phyloP scores from a whole-genome alignment of 208 protist genomes.

The Histomonas meleagridis region DNA sequence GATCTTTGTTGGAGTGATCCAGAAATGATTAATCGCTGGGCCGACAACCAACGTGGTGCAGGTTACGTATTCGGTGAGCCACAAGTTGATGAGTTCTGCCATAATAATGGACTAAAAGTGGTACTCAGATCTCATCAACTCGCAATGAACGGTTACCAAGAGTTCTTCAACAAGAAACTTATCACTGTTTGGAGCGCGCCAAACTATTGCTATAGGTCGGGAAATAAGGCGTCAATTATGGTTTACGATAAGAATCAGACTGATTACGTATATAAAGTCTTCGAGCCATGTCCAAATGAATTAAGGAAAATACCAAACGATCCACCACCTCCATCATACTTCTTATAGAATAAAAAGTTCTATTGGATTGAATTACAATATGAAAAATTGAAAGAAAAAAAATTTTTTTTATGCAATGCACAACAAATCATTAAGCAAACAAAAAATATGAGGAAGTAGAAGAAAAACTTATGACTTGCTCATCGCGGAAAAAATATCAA shows the following conservation, averaged over 20 bases:
- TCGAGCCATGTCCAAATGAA: not conserved
- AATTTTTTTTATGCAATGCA: too few relatives aligned
- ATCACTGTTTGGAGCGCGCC: constrained; percentile 59
- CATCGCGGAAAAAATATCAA: too few relatives aligned
- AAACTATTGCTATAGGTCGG: constrained; percentile 58
- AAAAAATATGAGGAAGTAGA: too few relatives aligned
- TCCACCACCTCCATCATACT: not conserved
- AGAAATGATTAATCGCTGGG: not conserved
- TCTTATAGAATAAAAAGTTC: too few relatives aligned
- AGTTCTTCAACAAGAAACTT: constrained; percentile 52
- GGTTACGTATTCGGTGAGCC: constrained; percentile 16
- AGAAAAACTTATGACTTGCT: too few relatives aligned
- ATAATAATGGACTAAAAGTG: constrained; percentile 33
- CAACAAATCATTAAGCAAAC: too few relatives aligned
- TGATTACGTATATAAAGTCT: not conserved
- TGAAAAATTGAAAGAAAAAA: too few relatives aligned
- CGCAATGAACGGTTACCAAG: constrained; percentile 75
- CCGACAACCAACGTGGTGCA: constrained; percentile 15
- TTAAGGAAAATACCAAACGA: not conserved
- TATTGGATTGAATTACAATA: too few relatives aligned
- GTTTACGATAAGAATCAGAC: constrained; percentile 74
- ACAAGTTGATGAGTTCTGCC: not conserved
- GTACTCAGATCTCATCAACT: constrained; percentile 69
- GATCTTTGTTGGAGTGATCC: constrained; percentile 38
- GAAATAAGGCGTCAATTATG: constrained; percentile 54